Evolutionary conservation across 1,139 yeast species (phyloP), one percentile per base, ranked within the genome.

Genomic region (Geotrichum candidum): DNA sequence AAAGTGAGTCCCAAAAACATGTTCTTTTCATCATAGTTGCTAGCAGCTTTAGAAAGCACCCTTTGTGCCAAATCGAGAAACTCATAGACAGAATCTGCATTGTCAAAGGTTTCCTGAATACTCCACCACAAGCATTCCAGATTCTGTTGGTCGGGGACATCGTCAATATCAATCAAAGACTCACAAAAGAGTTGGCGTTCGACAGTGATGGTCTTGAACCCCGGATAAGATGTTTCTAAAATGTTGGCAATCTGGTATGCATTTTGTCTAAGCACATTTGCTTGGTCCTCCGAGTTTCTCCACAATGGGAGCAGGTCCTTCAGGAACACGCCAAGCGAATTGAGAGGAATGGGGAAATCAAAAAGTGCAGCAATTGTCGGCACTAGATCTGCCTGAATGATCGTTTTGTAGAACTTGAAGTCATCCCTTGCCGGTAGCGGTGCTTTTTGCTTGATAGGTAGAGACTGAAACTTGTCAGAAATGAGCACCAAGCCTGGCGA

Each of bases 321-420:
- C 1, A 90, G 81, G 6, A 92, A 70, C 0, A 88, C 80, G 0
- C 99, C 99, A 22, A 94, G 78, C 67, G 84, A 90, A 71, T 95
- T 94, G 64, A 83, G 85, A 0, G 99, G 99, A 38, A 91, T 85
- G 0, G 96, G 95, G 22, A 92, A 77, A 59, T 89, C 87, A 62
- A 92, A 78, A 7, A 94, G 76, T 2, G 86, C 77, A 0, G 96
- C 79, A 53, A 94, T 72, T 0, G 97, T 88, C 0, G 99, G 97
- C 0, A 94, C 97, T 27, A 94, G 68, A 73, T 94, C 99, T 33
- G 90, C 84, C 71, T 95, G 99, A 64, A 86, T 87, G 15, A 91
- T 77, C 52, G 72, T 73, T 0, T 75, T 67, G 67, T 82, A 83
- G 69, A 82, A 94, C 0, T 78, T 70, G 71, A 75, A 91, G 13